Evolutionary conservation across 202 grass and related monocot species (phyloP).

Genomic region (Saccharum hybrid): DNA sequence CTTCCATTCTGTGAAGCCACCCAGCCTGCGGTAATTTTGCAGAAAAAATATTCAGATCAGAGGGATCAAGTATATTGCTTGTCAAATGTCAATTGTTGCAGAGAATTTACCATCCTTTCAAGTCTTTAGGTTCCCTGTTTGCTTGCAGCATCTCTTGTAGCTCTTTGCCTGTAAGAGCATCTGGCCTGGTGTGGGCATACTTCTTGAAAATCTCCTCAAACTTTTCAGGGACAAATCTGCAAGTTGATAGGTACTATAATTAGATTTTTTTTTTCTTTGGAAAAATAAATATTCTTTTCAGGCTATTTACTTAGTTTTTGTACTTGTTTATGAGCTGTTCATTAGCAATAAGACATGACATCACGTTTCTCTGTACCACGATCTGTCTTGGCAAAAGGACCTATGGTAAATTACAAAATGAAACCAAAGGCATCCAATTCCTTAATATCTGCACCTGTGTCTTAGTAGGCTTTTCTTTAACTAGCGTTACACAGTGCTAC

Average conservation of each 20-base stretch:
- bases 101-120: constrained; percentile 60
- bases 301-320: not conserved
- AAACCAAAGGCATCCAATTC: not conserved
- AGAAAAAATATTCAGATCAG: not conserved
- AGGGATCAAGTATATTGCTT: not conserved
- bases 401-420: not conserved
- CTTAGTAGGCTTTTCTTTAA: not conserved
- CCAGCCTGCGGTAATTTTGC: constrained; percentile 50
- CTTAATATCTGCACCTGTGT: not conserved
- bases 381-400: not conserved
- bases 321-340: not conserved
- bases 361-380: not conserved
- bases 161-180: constrained; percentile 77
- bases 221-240: constrained; percentile 82
- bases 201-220: constrained; percentile 94
- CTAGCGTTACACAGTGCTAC: not conserved
- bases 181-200: constrained; percentile 70
- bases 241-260: not conserved
- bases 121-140: constrained; percentile 66
- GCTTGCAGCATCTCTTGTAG: constrained; percentile 59
- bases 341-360: not conserved
- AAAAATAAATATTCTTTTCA: not conserved
- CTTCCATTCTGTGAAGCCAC: constrained; percentile 71
- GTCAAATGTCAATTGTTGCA: not conserved
- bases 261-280: too few species aligned